A percentile compares a stretch with the other conserved stretches of the same genome.
Evolutionary conservation across 2,329 filamentous ascomycete species (phyloP).

Genomic region (Aspergillus nomiae): DNA sequence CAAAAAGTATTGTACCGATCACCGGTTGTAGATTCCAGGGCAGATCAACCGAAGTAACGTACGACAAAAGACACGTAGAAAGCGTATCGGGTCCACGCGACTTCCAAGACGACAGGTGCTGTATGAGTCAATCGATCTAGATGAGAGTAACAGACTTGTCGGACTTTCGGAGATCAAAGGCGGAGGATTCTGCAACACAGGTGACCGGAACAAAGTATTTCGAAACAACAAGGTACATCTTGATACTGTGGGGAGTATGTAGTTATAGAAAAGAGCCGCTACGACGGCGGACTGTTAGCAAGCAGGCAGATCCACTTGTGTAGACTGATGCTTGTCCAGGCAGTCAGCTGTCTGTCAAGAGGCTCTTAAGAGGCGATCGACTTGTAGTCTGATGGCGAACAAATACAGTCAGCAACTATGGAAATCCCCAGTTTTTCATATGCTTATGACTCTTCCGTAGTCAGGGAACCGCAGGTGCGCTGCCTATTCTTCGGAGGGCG

Average conservation of each 20-base stretch:
- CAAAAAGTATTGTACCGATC: constrained; percentile 27
- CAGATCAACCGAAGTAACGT: constrained; percentile 25
- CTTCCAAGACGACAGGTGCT: constrained; percentile 16
- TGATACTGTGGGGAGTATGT: constrained; percentile 27
- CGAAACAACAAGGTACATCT: constrained; percentile 43
- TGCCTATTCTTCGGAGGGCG: constrained; percentile 20
- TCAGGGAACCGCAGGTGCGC: constrained; percentile 18
- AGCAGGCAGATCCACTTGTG: constrained; percentile 32
- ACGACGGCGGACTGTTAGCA: constrained; percentile 34
- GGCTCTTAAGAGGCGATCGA: constrained; percentile 15
- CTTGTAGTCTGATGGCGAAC: constrained; percentile 18
- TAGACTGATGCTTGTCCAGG: constrained; percentile 29
- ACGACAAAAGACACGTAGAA: constrained; percentile 19
- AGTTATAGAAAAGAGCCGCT: constrained; percentile 30
- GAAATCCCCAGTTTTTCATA: background rate
- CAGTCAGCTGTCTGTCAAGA: constrained; percentile 28
- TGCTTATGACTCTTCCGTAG: constrained; percentile 7
- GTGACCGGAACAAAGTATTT: constrained; percentile 39
- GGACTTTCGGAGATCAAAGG: constrained; percentile 35
- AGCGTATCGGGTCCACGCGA: constrained; percentile 17
- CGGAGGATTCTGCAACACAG: constrained; percentile 34
- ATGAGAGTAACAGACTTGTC: constrained; percentile 26
- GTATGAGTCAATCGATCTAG: constrained; percentile 21
- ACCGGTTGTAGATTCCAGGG: constrained; percentile 26
- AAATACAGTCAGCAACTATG: constrained; percentile 10